Evolutionary conservation across 164 flowering plant genomes (phyloP), one percentile per base, ranked within the genome.

Genomic region (Macadamia tetraphylla): DNA sequence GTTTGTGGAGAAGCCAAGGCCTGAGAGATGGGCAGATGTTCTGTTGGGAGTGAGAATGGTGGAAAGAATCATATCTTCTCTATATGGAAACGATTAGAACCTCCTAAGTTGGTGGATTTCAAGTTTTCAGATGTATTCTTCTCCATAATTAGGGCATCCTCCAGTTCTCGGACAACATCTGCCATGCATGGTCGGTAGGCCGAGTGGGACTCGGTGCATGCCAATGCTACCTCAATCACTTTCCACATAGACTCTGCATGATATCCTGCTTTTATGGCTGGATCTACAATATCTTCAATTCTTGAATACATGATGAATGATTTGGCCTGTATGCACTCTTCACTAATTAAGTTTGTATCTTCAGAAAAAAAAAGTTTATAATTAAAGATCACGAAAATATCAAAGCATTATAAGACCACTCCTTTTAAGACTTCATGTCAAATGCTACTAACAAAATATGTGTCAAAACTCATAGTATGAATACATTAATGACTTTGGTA

Each of bases 211-310:
- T 88, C 92, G 6, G 82, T 80, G 69, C 96, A 86, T 49, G 82
- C 68, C 74, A 82, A 70, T 60, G 92, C 91, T 58, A 80, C 91
- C 78, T 88, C 96, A 48, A 88, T 86, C 65, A 89, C 88, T 74
- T 92, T 85, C 87, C 92, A 86, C 92, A 90, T 77, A 58, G 96
- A 88, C 78, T 90, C 92, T 51, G 81, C 83, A 65, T 84, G 89
- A 77, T 86, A 90, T 6, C 82, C 86, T 65, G 84, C 87, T 62
- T 86, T 90, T 59, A 87, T 81, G 76, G 60, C 81, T 13, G 86
- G 87, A 77, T 90, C 96, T 70, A 88, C 89, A 29, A 86, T 80
- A 56, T 88, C 92, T 32, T 90, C 92, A 9, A 88, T 83, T 75
- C 74, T 88, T 53, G 86, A 76, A 57, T 84, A 86, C 73, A 83